Base-by-base conservation (phyloP, 2,329 filamentous ascomycete genomes). In the Pseudopithomyces maydicus region DNA sequence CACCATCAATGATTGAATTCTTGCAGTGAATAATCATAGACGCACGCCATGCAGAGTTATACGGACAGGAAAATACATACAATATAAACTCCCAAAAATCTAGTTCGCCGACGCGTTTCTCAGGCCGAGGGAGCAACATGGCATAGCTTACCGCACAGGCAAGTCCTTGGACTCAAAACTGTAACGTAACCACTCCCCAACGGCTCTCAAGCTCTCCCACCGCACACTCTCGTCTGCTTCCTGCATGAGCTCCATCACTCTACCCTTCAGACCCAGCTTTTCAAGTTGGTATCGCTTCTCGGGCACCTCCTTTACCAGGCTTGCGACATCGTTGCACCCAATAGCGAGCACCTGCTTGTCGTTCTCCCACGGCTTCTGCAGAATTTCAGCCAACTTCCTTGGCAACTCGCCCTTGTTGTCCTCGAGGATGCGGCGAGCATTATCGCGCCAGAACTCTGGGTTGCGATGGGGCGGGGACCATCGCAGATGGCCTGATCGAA, bases 391-490 rank as follows among this genome's bases (percentile, higher is more conserved):
- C 54, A 97, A 81, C 79, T 91, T 90, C 71, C 88, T 88, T 38
- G 90, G 86, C 51, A 97, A 82, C 63, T 88, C 88, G 33, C 90
- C 91, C 63, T 92, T 90, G 73, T 92, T 88, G 62, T 90, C 86
- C 50, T 97, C 92, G 56, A 97, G 81, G 62, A 97, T 96, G 69
- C 88, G 89, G 56, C 90, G 87, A 7, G 93, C 91, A 68, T 97
- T 97, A 68, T 97, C 93, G 42, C 88, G 87, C 93, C 93, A 97
- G 80, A 97, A 97, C 6, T 88, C 85, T 44, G 88, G 84, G 79
- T 89, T 94, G 67, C 90, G 88, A 78, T 97, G 93, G 38, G 93
- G 92, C 29, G 93, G 93, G 5, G 91, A 95, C 93, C 93, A 97
- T 70, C 92, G 89, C 54, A 97, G 83, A 73, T 97, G 92, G 35